A percentile compares a stretch with the other conserved stretches of the same genome.
Conservation (phyloP, 768 basidiomycete genomes). For the Trametes punicea region DNA sequence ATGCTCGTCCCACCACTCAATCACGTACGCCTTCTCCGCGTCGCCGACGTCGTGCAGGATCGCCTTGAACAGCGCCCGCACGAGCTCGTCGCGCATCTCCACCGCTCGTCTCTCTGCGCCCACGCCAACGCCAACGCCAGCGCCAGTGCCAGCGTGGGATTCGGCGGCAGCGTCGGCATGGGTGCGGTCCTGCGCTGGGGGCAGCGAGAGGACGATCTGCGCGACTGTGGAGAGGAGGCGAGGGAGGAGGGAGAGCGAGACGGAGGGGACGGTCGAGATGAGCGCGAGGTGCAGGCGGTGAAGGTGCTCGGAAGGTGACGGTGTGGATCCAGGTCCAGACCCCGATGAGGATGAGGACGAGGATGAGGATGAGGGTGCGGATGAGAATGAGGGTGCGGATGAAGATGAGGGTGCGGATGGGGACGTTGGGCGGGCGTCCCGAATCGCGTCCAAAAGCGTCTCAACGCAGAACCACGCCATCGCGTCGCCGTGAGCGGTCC, state of each 20-base stretch:
- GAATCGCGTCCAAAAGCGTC: constrained; percentile 48
- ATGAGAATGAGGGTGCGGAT: too few relatives aligned
- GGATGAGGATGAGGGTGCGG: too few relatives aligned
- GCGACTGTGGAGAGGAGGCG: constrained; percentile 49
- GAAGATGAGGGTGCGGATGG: too few relatives aligned
- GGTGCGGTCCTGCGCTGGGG: not conserved
- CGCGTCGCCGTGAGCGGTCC: constrained; percentile 26
- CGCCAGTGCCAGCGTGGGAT: too few relatives aligned
- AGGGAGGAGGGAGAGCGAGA: constrained; percentile 55
- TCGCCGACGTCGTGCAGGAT: constrained; percentile 65
- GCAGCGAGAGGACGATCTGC: constrained; percentile 1
- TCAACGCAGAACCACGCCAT: constrained; percentile 73
- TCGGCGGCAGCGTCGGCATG: not conserved
- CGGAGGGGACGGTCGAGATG: constrained; percentile 60
- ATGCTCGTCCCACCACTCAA: constrained; percentile 72
- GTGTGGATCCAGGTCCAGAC: too few relatives aligned
- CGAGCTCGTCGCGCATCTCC: constrained; percentile 41
- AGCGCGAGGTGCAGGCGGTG: constrained; percentile 65
- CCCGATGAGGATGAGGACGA: too few relatives aligned
- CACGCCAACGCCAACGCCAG: not conserved
- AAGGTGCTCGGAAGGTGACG: constrained; percentile 25
- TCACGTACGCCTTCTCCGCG: constrained; percentile 59
- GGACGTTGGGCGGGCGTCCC: constrained; percentile 4
- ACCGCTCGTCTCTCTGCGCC: not conserved
- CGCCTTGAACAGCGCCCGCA: constrained; percentile 58